phyloP scores from a whole-genome alignment of 2,329 filamentous ascomycete species.

The Atkinsonella hypoxylon region DNA sequence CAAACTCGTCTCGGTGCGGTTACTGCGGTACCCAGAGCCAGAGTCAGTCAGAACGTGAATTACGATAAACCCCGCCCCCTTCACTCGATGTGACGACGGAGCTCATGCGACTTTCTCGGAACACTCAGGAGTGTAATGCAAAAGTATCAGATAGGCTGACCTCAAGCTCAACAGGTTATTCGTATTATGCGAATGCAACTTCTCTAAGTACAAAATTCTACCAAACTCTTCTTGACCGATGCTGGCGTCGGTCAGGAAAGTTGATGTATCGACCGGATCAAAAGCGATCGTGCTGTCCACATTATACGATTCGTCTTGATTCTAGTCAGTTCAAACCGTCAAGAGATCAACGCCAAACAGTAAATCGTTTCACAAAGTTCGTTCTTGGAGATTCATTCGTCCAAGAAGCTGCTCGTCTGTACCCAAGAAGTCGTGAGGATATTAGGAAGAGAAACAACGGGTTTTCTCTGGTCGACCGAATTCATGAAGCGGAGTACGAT shows the following conservation, averaged over 20 bases:
- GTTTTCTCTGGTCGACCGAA: constrained; percentile 53
- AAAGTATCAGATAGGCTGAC: constrained; percentile 16
- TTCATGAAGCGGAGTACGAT: constrained; percentile 56
- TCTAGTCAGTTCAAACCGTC: constrained; percentile 51
- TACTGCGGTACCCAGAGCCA: constrained; percentile 37
- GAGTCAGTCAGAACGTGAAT: constrained; percentile 38
- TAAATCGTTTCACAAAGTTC: constrained; percentile 66
- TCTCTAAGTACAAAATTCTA: constrained; percentile 56
- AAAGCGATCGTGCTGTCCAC: constrained; percentile 74
- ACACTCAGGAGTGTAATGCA: neutral
- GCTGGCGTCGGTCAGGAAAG: constrained; percentile 63
- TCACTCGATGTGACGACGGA: neutral
- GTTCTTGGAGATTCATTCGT: constrained; percentile 57
- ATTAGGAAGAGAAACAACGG: constrained; percentile 50
- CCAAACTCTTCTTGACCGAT: constrained; percentile 58
- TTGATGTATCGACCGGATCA: constrained; percentile 72
- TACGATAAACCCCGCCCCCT: neutral
- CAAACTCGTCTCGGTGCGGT: constrained; percentile 38
- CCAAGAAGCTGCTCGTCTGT: constrained; percentile 48
- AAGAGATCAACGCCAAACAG: constrained; percentile 60
- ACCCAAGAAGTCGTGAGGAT: constrained; percentile 57
- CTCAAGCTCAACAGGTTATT: constrained; percentile 43
- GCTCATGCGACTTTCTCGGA: neutral
- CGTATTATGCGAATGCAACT: constrained; percentile 56
- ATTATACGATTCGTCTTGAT: constrained; percentile 73